These are phyloP conservation scores for Nadsonia starkeyi-henricii DNA, from an alignment of 1,139 yeast genomes.

Conservation along the genomic window DNA sequence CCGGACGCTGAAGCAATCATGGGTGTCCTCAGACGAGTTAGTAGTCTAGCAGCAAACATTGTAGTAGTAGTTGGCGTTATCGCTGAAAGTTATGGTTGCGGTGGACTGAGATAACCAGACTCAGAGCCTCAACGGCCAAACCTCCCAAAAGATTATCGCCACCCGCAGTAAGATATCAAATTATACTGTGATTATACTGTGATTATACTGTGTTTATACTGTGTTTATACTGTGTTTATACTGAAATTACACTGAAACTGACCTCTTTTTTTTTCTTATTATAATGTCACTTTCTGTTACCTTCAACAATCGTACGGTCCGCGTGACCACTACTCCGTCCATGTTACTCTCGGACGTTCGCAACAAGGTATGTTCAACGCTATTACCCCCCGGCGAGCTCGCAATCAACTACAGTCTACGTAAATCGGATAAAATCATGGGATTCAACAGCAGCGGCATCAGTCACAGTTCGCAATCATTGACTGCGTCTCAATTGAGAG, in stretches of 20 bases:
- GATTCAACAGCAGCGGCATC: background rate
- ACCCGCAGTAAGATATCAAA: too few species aligned
- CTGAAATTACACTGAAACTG: too few species aligned
- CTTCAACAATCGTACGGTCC: background rate
- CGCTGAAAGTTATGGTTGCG: too few species aligned
- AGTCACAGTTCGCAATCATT: background rate
- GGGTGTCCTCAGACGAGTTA: background rate
- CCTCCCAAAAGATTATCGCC: too few species aligned
- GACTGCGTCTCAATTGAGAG: background rate
- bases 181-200: too few species aligned
- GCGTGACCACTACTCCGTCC: background rate
- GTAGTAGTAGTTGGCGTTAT: background rate
- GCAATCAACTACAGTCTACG: background rate
- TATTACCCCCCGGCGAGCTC: background rate
- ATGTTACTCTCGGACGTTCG: background rate
- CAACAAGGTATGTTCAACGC: background rate
- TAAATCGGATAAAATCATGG: background rate
- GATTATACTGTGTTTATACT: too few species aligned
- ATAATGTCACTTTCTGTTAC: background rate
- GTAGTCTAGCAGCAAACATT: background rate
- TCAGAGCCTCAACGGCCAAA: too few species aligned
- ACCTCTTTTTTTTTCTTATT: background rate
- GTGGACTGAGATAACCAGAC: too few species aligned
- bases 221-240: too few species aligned
- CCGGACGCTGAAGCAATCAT: background rate